Evolutionary conservation across 2,329 filamentous ascomycete genomes (phyloP).

Genomic region (Claviceps sp.): DNA sequence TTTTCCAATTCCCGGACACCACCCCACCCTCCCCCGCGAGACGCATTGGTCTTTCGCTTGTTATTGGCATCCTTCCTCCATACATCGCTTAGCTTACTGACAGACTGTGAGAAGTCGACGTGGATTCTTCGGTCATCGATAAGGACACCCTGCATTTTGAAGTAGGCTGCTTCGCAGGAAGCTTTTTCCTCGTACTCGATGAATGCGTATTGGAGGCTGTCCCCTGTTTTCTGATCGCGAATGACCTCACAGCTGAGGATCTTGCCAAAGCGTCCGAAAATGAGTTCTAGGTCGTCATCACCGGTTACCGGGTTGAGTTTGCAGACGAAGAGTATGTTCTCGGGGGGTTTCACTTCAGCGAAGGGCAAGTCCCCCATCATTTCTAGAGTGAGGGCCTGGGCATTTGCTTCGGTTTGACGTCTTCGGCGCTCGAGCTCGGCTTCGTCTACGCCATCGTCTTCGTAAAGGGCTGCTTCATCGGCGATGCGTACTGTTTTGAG

Average conservation of each 20-base stretch:
- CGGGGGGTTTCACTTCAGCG: slow-evolving; percentile 91
- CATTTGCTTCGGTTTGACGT: slow-evolving; percentile 79
- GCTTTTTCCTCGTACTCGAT: slow-evolving; percentile 92
- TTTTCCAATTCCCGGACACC: slow-evolving; percentile 81
- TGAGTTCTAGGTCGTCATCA: slow-evolving; percentile 86
- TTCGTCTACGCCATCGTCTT: slow-evolving; percentile 58
- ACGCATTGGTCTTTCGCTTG: slow-evolving; percentile 50
- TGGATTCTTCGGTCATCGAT: slow-evolving; percentile 97
- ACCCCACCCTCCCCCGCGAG: slow-evolving; percentile 73
- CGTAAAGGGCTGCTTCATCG: slow-evolving; percentile 71
- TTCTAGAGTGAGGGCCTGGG: slow-evolving; percentile 87
- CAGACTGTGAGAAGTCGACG: slow-evolving; percentile 96
- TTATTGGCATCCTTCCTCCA: slow-evolving; percentile 80
- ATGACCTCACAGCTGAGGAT: slow-evolving; percentile 96
- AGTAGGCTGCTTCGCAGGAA: slow-evolving; percentile 88
- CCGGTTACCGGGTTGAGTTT: slow-evolving; percentile 95
- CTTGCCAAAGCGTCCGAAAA: slow-evolving; percentile 92
- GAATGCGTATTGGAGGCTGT: slow-evolving; percentile 94
- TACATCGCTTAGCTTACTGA: slow-evolving; percentile 71
- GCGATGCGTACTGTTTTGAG: slow-evolving; percentile 84
- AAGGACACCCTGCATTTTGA: slow-evolving; percentile 96
- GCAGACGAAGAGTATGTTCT: slow-evolving; percentile 96
- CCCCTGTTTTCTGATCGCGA: slow-evolving; percentile 81
- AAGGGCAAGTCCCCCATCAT: slow-evolving; percentile 97
- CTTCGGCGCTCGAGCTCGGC: slow-evolving; percentile 68